Base-by-base conservation (phyloP, 2,329 filamentous ascomycete species). In the Mariannaea elegans region DNA sequence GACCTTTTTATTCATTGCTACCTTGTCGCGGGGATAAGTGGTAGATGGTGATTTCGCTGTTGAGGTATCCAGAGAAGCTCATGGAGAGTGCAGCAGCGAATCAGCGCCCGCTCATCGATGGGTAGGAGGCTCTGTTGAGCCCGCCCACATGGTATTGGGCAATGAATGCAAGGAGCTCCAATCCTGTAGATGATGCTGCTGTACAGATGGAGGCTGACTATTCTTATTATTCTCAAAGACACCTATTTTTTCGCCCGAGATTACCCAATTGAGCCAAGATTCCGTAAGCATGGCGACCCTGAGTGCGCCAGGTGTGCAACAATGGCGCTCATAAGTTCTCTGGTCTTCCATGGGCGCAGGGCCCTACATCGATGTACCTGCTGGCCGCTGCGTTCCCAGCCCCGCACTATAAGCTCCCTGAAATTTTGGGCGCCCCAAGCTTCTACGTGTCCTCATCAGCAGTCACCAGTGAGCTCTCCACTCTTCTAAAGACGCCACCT, bases 381-480 rank as follows among this genome's bases (percentile, higher is more conserved):
- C 65, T 59, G 36, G 42, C 18, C 36, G 27, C 27, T 36, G 32
- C 32, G 5, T 45, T 57, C 66, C 60, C 60, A 39, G 58, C 64
- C 59, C 61, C 59, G 62, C 62, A 61, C 68, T 60, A 61, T 54
- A 54, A 63, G 67, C 65, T 70, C 68, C 67, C 67, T 70, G 68
- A 59, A 70, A 61, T 61, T 67, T 65, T 61, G 64, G 62, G 64
- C 56, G 62, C 56, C 66, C 63, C 46, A 56, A 71, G 63, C 65
- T 71, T 72, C 72, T 75, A 75, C 73, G 73, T 75, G 73, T 75
- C 72, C 72, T 74, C 66, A 74, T 72, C 61, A 66, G 63, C 62
- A 65, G 58, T 44, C 48, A 57, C 38, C 49, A 49, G 65, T 31
- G 48, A 69, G 67, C 68, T 73, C 65, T 67, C 69, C 64, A 68